Base-by-base conservation (phyloP, 2,329 filamentous ascomycete species). In the Trichoderma asperellum region DNA sequence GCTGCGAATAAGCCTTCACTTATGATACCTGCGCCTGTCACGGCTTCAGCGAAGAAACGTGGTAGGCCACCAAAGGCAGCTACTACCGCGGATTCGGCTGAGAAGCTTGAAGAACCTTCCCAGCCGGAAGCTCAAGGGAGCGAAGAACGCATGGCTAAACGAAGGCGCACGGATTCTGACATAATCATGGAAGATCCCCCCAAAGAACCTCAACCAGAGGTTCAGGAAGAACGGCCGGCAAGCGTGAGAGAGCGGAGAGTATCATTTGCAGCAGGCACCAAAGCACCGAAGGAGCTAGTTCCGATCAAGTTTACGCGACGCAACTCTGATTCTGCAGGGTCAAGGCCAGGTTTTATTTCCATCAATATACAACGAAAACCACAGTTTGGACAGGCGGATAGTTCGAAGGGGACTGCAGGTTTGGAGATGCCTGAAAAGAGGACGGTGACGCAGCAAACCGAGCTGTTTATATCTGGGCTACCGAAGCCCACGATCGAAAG, bases 21-120 rank as follows among this genome's bases (percentile, higher is more conserved):
- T 27, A 37, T 58, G n/a, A 55, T 18, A 8, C n/a, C 47, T n/a
- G 24, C 27, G 21, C 10, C 56, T 49, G 35, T 14, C 21, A 16
- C 11, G 27, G 21, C 62, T 37, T 37, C 57, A 10, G 62, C 21
- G 7, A 68, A 63, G 57, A 63, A 61, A 29, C 68, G 58, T 59
- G 68, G 68, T 5, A 70, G 63, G 29, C 49, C 40, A 16, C 58
- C 64, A 21, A 70, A 53, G 21, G 32, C 14, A 34, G n/a, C n/a
- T 21, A 29, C 43, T 5, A 35, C 29, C 11, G 27, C 11, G 14
- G 37, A 34, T 7, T 14, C 40, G 29, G 21, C 43, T 8, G 55
- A 69, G n/a, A 64, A 61, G 43, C 53, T 37, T 16, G 65, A 56
- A 12, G 47, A 43, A 16, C 47, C 53, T 29, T 8, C 12, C 16